Evolutionary conservation across 768 basidiomycete species (phyloP), one percentile per base, ranked within the genome.

Genomic region (Mycena sanguinolenta): DNA sequence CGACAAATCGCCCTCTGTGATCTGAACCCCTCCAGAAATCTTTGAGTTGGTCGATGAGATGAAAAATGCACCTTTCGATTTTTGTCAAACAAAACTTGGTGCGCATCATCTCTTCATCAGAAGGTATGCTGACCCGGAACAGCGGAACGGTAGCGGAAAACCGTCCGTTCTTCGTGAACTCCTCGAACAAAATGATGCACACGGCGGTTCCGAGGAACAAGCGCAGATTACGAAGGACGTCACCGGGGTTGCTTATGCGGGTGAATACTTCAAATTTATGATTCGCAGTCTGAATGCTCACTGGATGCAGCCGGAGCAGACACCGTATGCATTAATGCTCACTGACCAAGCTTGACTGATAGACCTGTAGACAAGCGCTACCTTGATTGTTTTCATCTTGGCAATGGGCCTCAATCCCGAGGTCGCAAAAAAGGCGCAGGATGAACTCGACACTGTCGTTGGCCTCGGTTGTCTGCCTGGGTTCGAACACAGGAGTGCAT

Each of bases 391-490:
- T 12, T 76, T 78, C 54, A 17, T 81, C 28, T 64, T 81, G 10
- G 74, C 75, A 6, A 75, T 79, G 75, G 69, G 74, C 0, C 52
- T 75, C 32, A 68, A 80, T 58, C 79, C 77, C 0, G 77, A 78
- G 2, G 75, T 74, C 2, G 71, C 72, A 65, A 55, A 44, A 49
- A 77, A 75, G 58, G 81, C 76, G 0, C 79, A 79, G 52, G 63
- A 63, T n/a, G 81, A 80, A 63, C 61, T 80, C 25, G 77, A 79
- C 49, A 55, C 50, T 10, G n/a, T n/a, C n/a, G n/a, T n/a, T n/a
- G n/a, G n/a, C n/a, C n/a, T n/a, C n/a, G n/a, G n/a, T n/a, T n/a
- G 79, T 19, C 73, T 80, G 1, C 78, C 79, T 5, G 73, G 73
- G 19, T 74, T 78, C 58, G 77, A 72, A 6, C 79, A 82, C 61